phyloP scores from a whole-genome alignment of 306 rosid species.

The Astragalus membranaceus region DNA sequence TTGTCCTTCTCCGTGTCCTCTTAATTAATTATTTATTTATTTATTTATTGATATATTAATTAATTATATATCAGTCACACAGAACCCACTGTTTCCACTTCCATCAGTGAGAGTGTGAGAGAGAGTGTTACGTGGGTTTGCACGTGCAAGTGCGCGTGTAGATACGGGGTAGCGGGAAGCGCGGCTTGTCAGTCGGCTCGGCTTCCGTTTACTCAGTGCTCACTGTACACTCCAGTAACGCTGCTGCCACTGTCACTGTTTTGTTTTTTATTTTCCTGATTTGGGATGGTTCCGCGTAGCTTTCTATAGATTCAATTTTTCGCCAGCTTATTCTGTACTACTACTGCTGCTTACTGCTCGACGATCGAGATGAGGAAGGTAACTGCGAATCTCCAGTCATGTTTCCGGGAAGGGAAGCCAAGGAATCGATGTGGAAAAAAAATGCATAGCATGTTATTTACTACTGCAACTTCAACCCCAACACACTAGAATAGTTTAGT shows the following conservation, averaged over 20 bases:
- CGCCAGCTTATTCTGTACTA: background rate
- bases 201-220: slow-evolving; percentile 25
- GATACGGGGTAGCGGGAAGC: slow-evolving; percentile 36
- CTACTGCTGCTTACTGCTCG: background rate
- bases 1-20: background rate
- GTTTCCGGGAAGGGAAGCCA: background rate
- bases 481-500: too few species aligned
- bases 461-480: background rate
- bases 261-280: background rate
- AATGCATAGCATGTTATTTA: background rate
- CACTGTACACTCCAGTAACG: background rate
- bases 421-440: background rate
- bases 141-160: slow-evolving; percentile 63
- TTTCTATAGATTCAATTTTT: background rate
- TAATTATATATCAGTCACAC: background rate
- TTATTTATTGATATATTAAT: background rate
- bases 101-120: background rate
- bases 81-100: background rate
- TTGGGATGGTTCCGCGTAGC: background rate
- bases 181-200: slow-evolving; percentile 69
- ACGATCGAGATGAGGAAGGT: slow-evolving; percentile 5
- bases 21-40: too few species aligned
- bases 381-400: background rate
- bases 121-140: slow-evolving; percentile 27
- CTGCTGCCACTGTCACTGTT: background rate